Evolutionary conservation across 371 early-diverging fungal genomes (phyloP).

Genomic region (Nematocida sp.): DNA sequence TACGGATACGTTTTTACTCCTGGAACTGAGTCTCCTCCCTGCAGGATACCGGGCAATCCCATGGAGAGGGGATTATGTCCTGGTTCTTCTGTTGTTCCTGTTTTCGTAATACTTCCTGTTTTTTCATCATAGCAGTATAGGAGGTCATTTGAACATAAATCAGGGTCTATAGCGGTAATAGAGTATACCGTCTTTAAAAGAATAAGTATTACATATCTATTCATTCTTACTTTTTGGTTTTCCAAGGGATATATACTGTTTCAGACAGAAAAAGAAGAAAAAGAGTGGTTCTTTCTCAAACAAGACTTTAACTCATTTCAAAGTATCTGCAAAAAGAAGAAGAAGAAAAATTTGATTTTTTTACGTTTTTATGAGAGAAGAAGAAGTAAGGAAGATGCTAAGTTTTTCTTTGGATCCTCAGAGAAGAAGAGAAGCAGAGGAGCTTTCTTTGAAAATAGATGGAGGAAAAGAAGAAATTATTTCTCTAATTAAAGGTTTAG

Average conservation of each 20-base stretch:
- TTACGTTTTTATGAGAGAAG: conserved; percentile 3
- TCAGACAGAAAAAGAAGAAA: background rate
- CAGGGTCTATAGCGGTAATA: background rate
- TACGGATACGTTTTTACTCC: too few relatives aligned
- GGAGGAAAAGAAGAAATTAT: background rate
- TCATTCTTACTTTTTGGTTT: background rate
- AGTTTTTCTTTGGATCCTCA: conserved; percentile 1
- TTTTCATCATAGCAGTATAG: conserved; percentile 40
- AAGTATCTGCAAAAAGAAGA: background rate
- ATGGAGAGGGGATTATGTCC: too few relatives aligned
- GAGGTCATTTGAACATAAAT: conserved; percentile 25
- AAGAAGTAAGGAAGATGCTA: background rate
- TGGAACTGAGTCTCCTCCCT: too few relatives aligned
- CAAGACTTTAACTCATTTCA: background rate
- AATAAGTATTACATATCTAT: too few relatives aligned
- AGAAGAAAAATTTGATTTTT: background rate
- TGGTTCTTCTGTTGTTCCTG: background rate
- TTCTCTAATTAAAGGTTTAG: background rate
- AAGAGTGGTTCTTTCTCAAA: background rate
- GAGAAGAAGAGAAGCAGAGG: conserved; percentile 13
- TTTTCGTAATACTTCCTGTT: conserved; percentile 10
- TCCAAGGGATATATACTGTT: conserved; percentile 3
- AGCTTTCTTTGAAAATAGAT: background rate
- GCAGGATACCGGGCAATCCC: too few relatives aligned
- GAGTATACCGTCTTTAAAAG: too few relatives aligned